Evolutionary conservation across 2,329 filamentous ascomycete species (phyloP).

Genomic region (Didymellaceae sp.): DNA sequence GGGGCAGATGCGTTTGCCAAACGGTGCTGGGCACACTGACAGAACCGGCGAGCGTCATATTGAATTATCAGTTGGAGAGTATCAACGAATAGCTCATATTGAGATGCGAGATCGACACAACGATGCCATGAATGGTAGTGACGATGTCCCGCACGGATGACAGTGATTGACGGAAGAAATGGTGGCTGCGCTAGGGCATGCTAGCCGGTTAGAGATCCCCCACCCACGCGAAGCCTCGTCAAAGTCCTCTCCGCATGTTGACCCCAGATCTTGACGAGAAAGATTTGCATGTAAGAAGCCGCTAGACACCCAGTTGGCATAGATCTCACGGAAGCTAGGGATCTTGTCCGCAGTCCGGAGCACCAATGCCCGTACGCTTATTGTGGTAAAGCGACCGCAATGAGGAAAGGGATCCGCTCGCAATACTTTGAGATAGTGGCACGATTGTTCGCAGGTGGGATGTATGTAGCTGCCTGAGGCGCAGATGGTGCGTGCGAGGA

Average conservation of each 20-base stretch:
- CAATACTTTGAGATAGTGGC: neutral
- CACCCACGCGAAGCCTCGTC: constrained; percentile 4
- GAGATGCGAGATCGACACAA: neutral
- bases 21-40: too few species aligned
- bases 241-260: constrained; percentile 21
- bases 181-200: constrained; percentile 25
- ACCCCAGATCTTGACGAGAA: constrained; percentile 25
- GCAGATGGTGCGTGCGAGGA: too few species aligned
- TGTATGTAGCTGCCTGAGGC: too few species aligned
- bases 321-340: constrained; percentile 13
- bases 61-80: neutral
- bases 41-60: neutral
- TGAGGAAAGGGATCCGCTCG: neutral
- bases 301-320: neutral
- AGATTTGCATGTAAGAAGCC: constrained; percentile 7
- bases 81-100: neutral
- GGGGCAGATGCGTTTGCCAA: neutral
- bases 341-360: constrained; percentile 13
- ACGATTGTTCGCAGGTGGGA: neutral
- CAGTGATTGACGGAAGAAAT: constrained; percentile 39
- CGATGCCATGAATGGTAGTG: neutral
- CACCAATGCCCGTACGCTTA: constrained; percentile 7
- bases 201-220: constrained; percentile 13
- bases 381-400: constrained; percentile 7
- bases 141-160: neutral